phyloP scores from a whole-genome alignment of 768 basidiomycete genomes.

The Kwoniella bestiolae region DNA sequence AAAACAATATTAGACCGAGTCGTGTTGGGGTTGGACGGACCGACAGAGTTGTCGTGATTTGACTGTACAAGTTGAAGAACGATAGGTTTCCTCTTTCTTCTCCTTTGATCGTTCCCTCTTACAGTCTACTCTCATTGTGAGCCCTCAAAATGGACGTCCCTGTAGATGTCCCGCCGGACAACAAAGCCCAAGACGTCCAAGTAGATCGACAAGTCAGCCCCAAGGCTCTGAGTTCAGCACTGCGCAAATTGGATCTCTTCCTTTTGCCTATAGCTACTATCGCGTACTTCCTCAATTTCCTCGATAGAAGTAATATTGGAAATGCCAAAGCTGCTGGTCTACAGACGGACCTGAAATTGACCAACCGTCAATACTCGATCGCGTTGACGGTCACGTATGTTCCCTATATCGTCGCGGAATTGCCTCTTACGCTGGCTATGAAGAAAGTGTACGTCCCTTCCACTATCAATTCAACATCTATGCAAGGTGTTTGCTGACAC shows the following conservation, averaged over 20 bases:
- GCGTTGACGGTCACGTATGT: slow-evolving; percentile 53
- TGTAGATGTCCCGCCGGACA: slow-evolving; percentile 1
- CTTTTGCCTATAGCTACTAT: slow-evolving; percentile 28
- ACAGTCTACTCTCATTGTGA: no score
- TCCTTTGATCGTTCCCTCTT: neutral
- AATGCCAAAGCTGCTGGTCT: slow-evolving; percentile 70
- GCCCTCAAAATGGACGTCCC: slow-evolving; percentile 8
- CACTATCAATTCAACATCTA: neutral
- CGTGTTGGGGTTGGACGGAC: no score
- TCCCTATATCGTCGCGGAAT: slow-evolving; percentile 65
- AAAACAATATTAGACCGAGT: neutral
- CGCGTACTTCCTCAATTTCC: slow-evolving; percentile 38
- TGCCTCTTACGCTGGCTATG: slow-evolving; percentile 68
- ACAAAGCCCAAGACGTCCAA: neutral
- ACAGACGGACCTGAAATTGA: slow-evolving; percentile 64
- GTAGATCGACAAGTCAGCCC: neutral
- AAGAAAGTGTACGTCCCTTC: slow-evolving; percentile 55
- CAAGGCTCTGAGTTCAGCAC: slow-evolving; percentile 4
- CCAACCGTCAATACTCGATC: slow-evolving; percentile 57
- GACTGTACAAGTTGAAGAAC: neutral
- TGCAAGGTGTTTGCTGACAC: neutral
- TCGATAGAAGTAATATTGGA: slow-evolving; percentile 60
- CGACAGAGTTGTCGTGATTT: neutral
- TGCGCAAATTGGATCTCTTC: slow-evolving; percentile 32
- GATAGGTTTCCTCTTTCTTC: neutral